Evolutionary conservation across 202 grass and related monocot species (phyloP), one percentile per base, ranked within the genome.

Genomic region (Carex sylvatica): DNA sequence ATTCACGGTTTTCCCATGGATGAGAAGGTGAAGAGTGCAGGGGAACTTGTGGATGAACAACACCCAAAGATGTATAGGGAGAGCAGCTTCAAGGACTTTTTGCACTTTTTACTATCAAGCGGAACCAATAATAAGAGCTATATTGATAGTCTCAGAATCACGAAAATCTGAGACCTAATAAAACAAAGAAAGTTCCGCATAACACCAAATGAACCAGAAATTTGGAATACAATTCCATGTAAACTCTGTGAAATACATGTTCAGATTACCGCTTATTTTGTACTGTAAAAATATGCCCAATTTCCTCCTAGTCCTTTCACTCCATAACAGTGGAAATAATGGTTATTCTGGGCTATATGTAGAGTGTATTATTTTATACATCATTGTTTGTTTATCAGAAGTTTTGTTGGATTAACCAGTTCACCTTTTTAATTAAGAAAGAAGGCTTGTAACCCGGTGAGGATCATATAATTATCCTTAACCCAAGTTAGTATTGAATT

Each of bases 71-170:
- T 88, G 76, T 98, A 98, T 54, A 90, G 82, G 60, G 92, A 82
- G 18, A 95, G 90, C 74, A 98, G 90, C 80, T 98, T 98, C 36
- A 76, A 80, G 7, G 92, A 98, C 28, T 98, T 95, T 87, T 84
- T 98, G 12, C 56, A 94, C 42, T 95, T 92, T 86, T 78, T 90
- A 14, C 83, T 70, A 0, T 68, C 80, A 38, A 82, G 85, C 4
- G 67, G 51, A 9, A 61, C 64, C 49, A 55, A 35, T 3, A 86
- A 86, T 12, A 87, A 36, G 84, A 91, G 86, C 78, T 98, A 91
- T 75, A 66, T 95, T 4, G 86, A 93, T 36, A 95, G 82, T 67
- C 89, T 93, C 70, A 88, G 69, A 79, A 90, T 86, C 10, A 60
- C 83, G 15, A 20, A 52, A n/a, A 59, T 1, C 52, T 77, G 73